phyloP scores from a whole-genome alignment of 768 basidiomycete species.

The Pholiota molesta region DNA sequence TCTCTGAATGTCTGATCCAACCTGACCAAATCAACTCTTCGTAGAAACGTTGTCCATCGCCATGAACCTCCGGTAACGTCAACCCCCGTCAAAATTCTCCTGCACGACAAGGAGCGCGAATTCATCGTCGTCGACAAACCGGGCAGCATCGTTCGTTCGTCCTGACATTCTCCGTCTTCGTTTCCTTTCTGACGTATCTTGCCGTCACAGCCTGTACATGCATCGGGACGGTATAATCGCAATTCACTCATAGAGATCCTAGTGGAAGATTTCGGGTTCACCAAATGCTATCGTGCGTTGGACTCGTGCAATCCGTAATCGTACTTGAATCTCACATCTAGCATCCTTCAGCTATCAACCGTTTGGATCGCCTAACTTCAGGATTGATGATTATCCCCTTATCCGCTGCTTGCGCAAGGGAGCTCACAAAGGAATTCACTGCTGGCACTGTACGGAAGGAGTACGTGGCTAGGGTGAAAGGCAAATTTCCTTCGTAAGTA shows the following conservation, averaged over 20 bases:
- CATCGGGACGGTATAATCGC: slow-evolving; percentile 86
- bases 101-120: slow-evolving; percentile 75
- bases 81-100: slow-evolving; percentile 77
- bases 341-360: slow-evolving; percentile 77
- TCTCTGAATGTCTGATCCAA: neutral
- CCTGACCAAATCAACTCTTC: neutral
- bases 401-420: slow-evolving; percentile 65
- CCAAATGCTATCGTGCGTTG: slow-evolving; percentile 80
- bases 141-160: slow-evolving; percentile 84
- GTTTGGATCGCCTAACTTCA: slow-evolving; percentile 91
- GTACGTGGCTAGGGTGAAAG: slow-evolving; percentile 87
- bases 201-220: slow-evolving; percentile 77
- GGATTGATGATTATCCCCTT: slow-evolving; percentile 94
- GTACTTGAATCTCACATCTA: slow-evolving; percentile 9
- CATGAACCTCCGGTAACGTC: slow-evolving; percentile 96
- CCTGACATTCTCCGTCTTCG: slow-evolving; percentile 17
- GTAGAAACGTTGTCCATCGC: slow-evolving; percentile 81
- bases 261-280: slow-evolving; percentile 78
- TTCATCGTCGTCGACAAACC: slow-evolving; percentile 97
- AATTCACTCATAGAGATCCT: slow-evolving; percentile 90
- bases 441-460: slow-evolving; percentile 85
- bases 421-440: slow-evolving; percentile 80
- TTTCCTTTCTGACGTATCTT: slow-evolving; percentile 12
- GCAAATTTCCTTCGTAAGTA: slow-evolving; percentile 83
- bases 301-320: slow-evolving; percentile 2